Conservation (phyloP, 2,329 filamentous ascomycete genomes). For the Xylariaceae sp. region DNA sequence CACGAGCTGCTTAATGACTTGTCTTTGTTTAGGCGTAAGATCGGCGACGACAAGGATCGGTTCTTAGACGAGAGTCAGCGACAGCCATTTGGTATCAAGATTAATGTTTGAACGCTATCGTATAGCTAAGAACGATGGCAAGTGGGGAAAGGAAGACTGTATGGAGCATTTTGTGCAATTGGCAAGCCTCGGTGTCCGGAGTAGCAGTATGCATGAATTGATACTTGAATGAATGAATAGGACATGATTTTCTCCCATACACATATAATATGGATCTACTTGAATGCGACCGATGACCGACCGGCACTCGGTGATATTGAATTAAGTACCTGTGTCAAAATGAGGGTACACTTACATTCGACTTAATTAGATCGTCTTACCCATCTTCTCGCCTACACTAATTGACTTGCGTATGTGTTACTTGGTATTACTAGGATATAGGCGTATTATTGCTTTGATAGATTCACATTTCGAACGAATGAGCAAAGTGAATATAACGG, state of each 20-base stretch:
- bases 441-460: constrained; percentile 11
- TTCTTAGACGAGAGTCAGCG: constrained; percentile 70
- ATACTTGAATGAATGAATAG: constrained; percentile 10
- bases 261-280: constrained; percentile 14
- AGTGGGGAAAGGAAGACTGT: not conserved
- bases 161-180: constrained; percentile 15
- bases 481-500: constrained; percentile 66
- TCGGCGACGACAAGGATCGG: constrained; percentile 78
- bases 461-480: constrained; percentile 27
- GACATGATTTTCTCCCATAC: constrained; percentile 17
- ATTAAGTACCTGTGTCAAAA: constrained; percentile 11
- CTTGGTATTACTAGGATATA: not conserved
- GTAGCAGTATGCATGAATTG: constrained; percentile 21
- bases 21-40: constrained; percentile 80
- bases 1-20: constrained; percentile 82
- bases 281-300: not conserved
- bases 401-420: no score
- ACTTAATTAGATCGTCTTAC: not conserved
- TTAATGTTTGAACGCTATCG: constrained; percentile 44
- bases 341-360: constrained; percentile 14
- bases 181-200: constrained; percentile 31
- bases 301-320: constrained; percentile 1
- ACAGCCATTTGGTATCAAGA: constrained; percentile 51
- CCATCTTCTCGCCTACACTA: not conserved
- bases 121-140: not conserved